Evolutionary conservation across 495 filamentous ascomycete genomes (phyloP), one percentile per base, ranked within the genome.

Genomic region (Trichoderma orchidacearum): DNA sequence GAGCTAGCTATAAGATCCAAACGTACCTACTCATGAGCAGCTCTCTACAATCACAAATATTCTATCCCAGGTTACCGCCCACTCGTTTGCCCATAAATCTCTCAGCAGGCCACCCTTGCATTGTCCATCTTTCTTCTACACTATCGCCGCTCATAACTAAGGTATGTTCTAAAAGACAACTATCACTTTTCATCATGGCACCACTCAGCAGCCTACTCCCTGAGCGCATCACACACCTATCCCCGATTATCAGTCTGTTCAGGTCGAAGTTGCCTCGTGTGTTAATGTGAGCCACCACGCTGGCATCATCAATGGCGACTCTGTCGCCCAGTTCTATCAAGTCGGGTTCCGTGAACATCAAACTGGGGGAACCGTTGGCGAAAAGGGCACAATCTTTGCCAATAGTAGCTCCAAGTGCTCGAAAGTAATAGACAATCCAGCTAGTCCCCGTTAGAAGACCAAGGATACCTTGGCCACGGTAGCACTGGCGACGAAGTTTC

Each of bases 31-130:
- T n/a, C n/a, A n/a, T n/a, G n/a, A n/a, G n/a, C n/a, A n/a, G n/a
- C n/a, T n/a, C n/a, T n/a, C n/a, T n/a, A n/a, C n/a, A n/a, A n/a
- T n/a, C n/a, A n/a, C n/a, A n/a, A n/a, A n/a, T n/a, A n/a, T n/a
- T n/a, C n/a, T n/a, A n/a, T n/a, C n/a, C n/a, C n/a, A n/a, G n/a
- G n/a, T n/a, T n/a, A n/a, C n/a, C n/a, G n/a, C n/a, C 30, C 23
- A 25, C 31, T 34, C 32, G 31, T 25, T 36, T 30, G 4, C 53
- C 31, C 1, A 31, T 23, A 36, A 11, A 55, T 17, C 31, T 32
- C 57, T 73, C 72, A 2, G 70, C 74, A n/a, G 74, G 75, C 74
- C 74, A 78, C 3, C 74, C 74, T 59, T 78, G 75, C 51, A 70
- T 63, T 7, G 71, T 71, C 36, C 18, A 45, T 1, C 63, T 67